These are phyloP conservation scores for Neobulgaria alba DNA, from an alignment of 2,329 filamentous ascomycete species.

Conservation along the genomic window DNA sequence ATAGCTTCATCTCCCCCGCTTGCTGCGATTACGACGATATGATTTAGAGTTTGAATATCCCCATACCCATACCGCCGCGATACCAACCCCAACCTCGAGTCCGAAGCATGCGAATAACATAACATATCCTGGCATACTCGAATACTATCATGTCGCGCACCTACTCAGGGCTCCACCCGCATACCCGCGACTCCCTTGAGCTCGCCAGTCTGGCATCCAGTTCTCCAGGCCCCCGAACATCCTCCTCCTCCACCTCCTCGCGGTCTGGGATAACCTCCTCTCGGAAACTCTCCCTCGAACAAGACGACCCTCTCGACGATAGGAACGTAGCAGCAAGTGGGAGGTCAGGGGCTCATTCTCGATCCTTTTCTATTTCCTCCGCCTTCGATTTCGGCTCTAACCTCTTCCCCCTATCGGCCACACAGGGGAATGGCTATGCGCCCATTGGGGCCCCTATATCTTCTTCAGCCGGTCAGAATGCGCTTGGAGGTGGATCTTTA, in stretches of 20 bases:
- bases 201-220: slow-evolving; percentile 90
- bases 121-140: slow-evolving; percentile 1
- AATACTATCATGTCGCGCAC: slow-evolving; percentile 23
- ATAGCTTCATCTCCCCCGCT: too few species aligned
- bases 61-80: slow-evolving; percentile 2
- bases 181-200: slow-evolving; percentile 80
- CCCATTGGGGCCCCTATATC: slow-evolving; percentile 72
- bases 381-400: slow-evolving; percentile 94
- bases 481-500: slow-evolving; percentile 65
- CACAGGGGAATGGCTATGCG: slow-evolving; percentile 68
- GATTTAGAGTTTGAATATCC: neutral
- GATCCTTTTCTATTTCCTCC: slow-evolving; percentile 84
- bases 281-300: slow-evolving; percentile 77
- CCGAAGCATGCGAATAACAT: slow-evolving; percentile 5
- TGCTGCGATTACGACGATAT: slow-evolving; percentile 2
- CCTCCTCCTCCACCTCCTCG: slow-evolving; percentile 64
- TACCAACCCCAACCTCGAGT: neutral
- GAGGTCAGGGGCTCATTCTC: slow-evolving; percentile 37
- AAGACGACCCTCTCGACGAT: slow-evolving; percentile 69
- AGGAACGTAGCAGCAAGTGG: slow-evolving; percentile 41
- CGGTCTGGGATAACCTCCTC: slow-evolving; percentile 88
- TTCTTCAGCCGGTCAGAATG: slow-evolving; percentile 42
- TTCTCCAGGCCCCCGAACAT: slow-evolving; percentile 53
- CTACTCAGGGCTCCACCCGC: slow-evolving; percentile 23
- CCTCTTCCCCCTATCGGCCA: slow-evolving; percentile 85